phyloP scores from a whole-genome alignment of 495 filamentous ascomycete species.

The Lophiotrema nucula region DNA sequence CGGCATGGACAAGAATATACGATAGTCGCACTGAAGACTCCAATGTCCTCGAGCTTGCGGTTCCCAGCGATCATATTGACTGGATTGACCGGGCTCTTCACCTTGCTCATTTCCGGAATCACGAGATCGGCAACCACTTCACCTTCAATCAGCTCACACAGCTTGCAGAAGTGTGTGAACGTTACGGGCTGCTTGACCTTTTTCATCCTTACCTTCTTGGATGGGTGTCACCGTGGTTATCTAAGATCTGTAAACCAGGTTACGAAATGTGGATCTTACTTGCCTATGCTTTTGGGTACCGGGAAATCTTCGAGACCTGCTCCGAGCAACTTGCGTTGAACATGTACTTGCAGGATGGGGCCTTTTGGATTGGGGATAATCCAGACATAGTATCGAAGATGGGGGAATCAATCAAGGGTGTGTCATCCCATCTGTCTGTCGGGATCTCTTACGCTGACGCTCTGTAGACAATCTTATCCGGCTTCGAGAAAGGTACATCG shows the following conservation, averaged over 20 bases:
- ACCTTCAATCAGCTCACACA: background rate
- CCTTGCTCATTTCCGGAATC: background rate
- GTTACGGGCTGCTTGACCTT: background rate
- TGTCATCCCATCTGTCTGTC: background rate
- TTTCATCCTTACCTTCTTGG: background rate
- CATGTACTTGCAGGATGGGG: background rate
- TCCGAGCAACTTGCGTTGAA: background rate
- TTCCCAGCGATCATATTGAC: too few species aligned
- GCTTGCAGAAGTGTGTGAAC: background rate
- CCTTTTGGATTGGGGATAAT: background rate
- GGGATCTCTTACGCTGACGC: background rate
- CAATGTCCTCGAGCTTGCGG: too few species aligned
- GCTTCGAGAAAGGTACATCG: background rate
- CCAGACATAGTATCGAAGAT: background rate
- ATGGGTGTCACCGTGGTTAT: background rate
- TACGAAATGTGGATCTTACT: background rate
- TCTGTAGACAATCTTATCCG: background rate
- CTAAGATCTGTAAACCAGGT: background rate
- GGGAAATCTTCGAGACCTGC: background rate
- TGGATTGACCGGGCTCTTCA: too few species aligned
- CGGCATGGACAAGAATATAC: too few species aligned
- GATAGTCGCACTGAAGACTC: too few species aligned
- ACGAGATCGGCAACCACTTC: background rate
- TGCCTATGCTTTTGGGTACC: background rate
- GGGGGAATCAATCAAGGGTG: background rate